Evolutionary conservation across 768 basidiomycete genomes (phyloP), one percentile per base, ranked within the genome.

Genomic region (Lentinula guzmanii): DNA sequence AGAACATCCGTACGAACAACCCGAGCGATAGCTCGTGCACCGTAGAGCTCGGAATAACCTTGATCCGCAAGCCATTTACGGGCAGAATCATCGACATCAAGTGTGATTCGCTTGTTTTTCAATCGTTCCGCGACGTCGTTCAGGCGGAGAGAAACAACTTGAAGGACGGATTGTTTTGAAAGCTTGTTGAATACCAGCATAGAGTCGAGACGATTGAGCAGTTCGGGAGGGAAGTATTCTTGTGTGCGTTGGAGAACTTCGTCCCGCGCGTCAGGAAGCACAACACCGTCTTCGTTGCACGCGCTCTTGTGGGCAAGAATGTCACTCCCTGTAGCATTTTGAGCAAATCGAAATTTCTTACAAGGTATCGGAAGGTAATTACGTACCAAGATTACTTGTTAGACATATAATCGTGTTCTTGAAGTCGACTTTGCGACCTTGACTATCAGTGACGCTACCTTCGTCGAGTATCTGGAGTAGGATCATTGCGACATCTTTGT

Each of bases 321-420:
- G 68, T 91, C 85, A 57, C 86, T 85, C 6, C 80, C 76, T 77
- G 62, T 21, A 15, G 15, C 7, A 68, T n/a, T 35, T 41, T 42
- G 24, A 16, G 13, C 3, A 28, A 8, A 34, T 37, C 4, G 7
- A 39, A 13, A 5, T 13, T 39, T 24, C 24, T 18, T 41, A 61
- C 3, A 21, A 24, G 6, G 6, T 13, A 51, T 34, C 13, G 11
- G 16, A 35, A 18, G 42, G 42, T 66, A 65, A 39, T 48, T 37
- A 63, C 66, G n/a, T 64, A 73, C 90, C 94, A 28, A 96, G 82
- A 66, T 96, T 96, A 67, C 90, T 91, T 1, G 94, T 95, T 33
- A 94, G 74, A 70, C 91, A 93, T 68, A 97, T 88, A 68, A 95
- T 95, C 1, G 94, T 95, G 72, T 95, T 97, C 86, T 89, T 93